Evolutionary conservation across 768 basidiomycete genomes (phyloP).

Genomic region (Kwoniella bestiolae): DNA sequence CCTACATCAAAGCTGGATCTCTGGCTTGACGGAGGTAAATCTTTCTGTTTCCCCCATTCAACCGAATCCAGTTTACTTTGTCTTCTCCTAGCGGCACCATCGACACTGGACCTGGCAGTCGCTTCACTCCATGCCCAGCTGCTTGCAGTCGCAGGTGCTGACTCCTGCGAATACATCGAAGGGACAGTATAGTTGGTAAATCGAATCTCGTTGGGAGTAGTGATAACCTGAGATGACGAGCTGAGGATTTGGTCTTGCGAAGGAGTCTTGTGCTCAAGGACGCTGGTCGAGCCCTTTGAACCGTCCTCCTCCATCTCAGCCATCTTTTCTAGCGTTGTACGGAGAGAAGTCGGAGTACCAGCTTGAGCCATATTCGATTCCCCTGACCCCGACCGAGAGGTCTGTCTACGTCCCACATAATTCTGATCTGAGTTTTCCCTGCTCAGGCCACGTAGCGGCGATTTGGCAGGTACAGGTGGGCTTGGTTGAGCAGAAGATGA

Average conservation of each 20-base stretch:
- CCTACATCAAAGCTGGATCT: neutral
- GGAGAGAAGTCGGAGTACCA: conserved; percentile 16
- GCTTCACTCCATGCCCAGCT: conserved; percentile 20
- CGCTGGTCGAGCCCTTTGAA: neutral
- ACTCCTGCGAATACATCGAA: conserved; percentile 40
- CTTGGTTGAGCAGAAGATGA: conserved; percentile 26
- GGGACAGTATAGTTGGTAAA: conserved; percentile 33
- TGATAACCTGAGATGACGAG: conserved; percentile 8
- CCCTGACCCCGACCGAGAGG: conserved; percentile 16
- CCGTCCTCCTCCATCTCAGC: neutral
- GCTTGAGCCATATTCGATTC: conserved; percentile 20
- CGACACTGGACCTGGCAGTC: conserved; percentile 7
- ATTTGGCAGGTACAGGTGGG: conserved; percentile 48
- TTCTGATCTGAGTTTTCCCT: conserved; percentile 20
- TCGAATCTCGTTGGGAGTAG: conserved; percentile 30
- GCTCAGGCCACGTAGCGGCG: conserved; percentile 37
- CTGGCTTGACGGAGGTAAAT: neutral
- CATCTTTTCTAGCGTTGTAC: neutral
- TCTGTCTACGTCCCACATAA: conserved; percentile 1
- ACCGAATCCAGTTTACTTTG: conserved; percentile 21
- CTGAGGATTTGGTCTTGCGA: neutral
- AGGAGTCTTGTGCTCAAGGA: neutral
- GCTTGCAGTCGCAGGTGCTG: conserved; percentile 27
- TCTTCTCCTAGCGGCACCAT: conserved; percentile 10
- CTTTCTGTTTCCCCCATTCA: conserved; percentile 24